Conservation (phyloP, 441 rosid genomes). For the Populus hybrid region DNA sequence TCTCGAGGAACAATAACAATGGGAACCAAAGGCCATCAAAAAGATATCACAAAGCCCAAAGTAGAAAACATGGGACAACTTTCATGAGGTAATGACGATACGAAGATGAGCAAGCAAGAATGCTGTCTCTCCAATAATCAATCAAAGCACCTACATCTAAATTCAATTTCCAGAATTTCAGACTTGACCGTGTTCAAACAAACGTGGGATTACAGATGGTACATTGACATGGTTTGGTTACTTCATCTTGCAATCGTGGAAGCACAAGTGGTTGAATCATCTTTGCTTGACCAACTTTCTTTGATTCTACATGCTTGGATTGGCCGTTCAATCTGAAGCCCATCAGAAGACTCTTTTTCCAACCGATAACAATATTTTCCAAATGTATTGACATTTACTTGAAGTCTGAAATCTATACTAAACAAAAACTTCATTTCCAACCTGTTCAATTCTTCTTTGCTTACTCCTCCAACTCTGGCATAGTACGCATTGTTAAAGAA, state of each 20-base stretch:
- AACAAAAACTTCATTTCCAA: slow-evolving; percentile 84
- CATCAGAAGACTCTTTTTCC: slow-evolving; percentile 53
- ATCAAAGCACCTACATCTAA: slow-evolving; percentile 6
- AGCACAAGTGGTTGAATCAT: slow-evolving; percentile 43
- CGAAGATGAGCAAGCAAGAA: slow-evolving; percentile 7
- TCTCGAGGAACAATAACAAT: neutral
- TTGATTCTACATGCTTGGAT: slow-evolving; percentile 50
- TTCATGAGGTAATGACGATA: neutral
- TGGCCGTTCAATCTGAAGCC: slow-evolving; percentile 46
- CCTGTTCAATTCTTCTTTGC: slow-evolving; percentile 69
- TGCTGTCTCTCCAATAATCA: slow-evolving; percentile 15
- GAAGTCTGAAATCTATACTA: slow-evolving; percentile 70
- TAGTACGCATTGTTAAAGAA: slow-evolving; percentile 84
- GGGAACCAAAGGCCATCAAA: neutral
- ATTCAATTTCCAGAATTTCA: slow-evolving; percentile 10
- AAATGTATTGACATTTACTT: slow-evolving; percentile 61
- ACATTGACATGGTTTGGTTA: slow-evolving; percentile 9
- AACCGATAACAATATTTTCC: slow-evolving; percentile 50
- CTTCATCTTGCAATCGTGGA: slow-evolving; percentile 46
- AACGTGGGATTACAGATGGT: slow-evolving; percentile 11
- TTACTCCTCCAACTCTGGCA: slow-evolving; percentile 88
- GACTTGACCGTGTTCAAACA: slow-evolving; percentile 7
- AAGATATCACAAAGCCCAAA: slow-evolving; percentile 1
- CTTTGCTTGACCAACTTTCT: slow-evolving; percentile 53
- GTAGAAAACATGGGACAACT: slow-evolving; percentile 2